phyloP scores from a whole-genome alignment of 352 stramenopile genomes.

The Globisporangium recalcitrans region DNA sequence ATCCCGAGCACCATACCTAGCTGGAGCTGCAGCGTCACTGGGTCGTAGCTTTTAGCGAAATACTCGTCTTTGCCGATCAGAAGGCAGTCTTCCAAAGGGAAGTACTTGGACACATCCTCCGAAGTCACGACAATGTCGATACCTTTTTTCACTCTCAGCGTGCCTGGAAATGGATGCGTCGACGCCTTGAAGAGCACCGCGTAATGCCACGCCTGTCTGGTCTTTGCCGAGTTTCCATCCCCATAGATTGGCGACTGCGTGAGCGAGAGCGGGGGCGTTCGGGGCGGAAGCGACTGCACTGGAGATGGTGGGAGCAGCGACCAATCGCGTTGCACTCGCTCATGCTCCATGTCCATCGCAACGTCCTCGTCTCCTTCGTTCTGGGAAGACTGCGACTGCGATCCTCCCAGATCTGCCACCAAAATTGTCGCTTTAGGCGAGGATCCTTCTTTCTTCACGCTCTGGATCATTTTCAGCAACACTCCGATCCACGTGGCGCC shows the following conservation, averaged over 20 bases:
- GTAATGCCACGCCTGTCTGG: slow-evolving; percentile 66
- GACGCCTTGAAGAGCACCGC: slow-evolving; percentile 63
- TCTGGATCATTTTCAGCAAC: slow-evolving; percentile 50
- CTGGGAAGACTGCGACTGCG: not conserved
- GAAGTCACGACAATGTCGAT: slow-evolving; percentile 29
- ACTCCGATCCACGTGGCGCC: slow-evolving; percentile 51
- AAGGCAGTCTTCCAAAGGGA: slow-evolving; percentile 54
- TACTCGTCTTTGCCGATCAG: slow-evolving; percentile 58
- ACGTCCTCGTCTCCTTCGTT: slow-evolving; percentile 1
- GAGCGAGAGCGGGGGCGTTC: not conserved
- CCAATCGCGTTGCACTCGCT: not conserved
- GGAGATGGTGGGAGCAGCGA: slow-evolving; percentile 6
- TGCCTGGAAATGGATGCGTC: slow-evolving; percentile 45
- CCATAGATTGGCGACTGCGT: slow-evolving; percentile 19
- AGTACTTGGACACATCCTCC: slow-evolving; percentile 49
- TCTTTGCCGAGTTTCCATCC: slow-evolving; percentile 23
- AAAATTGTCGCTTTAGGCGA: not conserved
- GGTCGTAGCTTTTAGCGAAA: slow-evolving; percentile 36
- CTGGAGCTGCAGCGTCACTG: slow-evolving; percentile 30
- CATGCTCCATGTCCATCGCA: slow-evolving; percentile 2
- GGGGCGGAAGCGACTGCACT: not conserved
- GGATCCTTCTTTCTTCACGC: slow-evolving; percentile 23
- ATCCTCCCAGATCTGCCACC: not conserved
- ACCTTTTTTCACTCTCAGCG: slow-evolving; percentile 36
- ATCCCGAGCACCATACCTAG: slow-evolving; percentile 25